These are phyloP conservation scores for Nicotiana tomentosiformis DNA, from an alignment of 257 asterid species.

Conservation along the genomic window DNA sequence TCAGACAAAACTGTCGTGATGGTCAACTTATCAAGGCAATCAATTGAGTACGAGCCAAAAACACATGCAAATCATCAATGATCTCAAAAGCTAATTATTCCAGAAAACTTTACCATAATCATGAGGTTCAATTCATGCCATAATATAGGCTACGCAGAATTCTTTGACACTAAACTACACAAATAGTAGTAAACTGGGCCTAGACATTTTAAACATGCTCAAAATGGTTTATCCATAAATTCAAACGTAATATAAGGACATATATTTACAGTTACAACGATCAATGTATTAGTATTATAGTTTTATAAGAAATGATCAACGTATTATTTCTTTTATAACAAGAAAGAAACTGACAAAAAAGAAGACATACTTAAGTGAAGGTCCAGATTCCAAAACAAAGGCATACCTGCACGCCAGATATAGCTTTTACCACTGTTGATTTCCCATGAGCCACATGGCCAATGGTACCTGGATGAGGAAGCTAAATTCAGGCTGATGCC, in stretches of 20 bases:
- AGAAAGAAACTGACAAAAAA: not conserved
- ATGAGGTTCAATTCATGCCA: not conserved
- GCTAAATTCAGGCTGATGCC: not conserved
- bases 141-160: not conserved
- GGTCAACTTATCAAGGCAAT: not conserved
- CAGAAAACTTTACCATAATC: not conserved
- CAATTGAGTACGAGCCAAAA: not conserved
- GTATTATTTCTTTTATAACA: not conserved
- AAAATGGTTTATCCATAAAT: not conserved
- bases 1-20: not conserved
- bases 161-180: not conserved
- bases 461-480: slow-evolving; percentile 64
- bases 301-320: not conserved
- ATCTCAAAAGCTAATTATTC: not conserved
- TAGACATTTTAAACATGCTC: not conserved
- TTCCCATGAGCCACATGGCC: slow-evolving; percentile 96
- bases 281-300: not conserved
- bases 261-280: not conserved
- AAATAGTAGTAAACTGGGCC: not conserved
- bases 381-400: not conserved
- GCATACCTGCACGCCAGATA: slow-evolving; percentile 4
- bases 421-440: slow-evolving; percentile 9
- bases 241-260: not conserved
- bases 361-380: not conserved
- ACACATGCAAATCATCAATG: not conserved